Evolutionary conservation across 495 filamentous ascomycete species (phyloP).

Genomic region (Neurospora sp.): DNA sequence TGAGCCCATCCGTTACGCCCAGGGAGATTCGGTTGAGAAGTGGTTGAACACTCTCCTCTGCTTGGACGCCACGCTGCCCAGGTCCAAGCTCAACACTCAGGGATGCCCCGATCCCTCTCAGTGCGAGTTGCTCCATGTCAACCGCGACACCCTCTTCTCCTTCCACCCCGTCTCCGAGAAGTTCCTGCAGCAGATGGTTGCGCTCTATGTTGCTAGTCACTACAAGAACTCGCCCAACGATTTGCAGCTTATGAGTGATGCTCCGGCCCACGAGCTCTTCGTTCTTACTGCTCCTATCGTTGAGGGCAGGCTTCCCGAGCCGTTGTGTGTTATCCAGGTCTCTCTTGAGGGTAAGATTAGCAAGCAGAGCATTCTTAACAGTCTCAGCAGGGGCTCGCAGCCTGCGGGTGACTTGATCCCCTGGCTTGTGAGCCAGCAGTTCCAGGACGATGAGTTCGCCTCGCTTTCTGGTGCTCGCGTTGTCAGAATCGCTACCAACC

Average conservation of each 20-base stretch:
- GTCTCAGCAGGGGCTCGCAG: slow-evolving; percentile 77
- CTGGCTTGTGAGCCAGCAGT: slow-evolving; percentile 96
- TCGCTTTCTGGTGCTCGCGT: slow-evolving; percentile 84
- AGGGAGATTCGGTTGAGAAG: slow-evolving; percentile 83
- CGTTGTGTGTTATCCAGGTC: slow-evolving; percentile 89
- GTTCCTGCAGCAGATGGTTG: slow-evolving; percentile 96
- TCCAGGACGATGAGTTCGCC: slow-evolving; percentile 95
- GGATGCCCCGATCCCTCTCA: slow-evolving; percentile 83
- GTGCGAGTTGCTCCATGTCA: slow-evolving; percentile 87
- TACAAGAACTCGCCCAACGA: slow-evolving; percentile 99
- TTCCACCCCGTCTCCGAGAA: slow-evolving; percentile 96
- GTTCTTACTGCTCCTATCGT: slow-evolving; percentile 84
- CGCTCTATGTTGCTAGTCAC: slow-evolving; percentile 93
- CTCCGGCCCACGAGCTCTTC: slow-evolving; percentile 92
- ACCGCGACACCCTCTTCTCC: slow-evolving; percentile 94
- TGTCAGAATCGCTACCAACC: slow-evolving; percentile 93
- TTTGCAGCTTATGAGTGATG: slow-evolving; percentile 94
- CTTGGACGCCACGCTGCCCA: slow-evolving; percentile 79
- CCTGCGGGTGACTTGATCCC: slow-evolving; percentile 94
- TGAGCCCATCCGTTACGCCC: slow-evolving; percentile 90
- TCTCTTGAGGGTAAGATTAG: slow-evolving; percentile 93
- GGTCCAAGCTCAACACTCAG: slow-evolving; percentile 59
- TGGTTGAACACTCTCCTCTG: slow-evolving; percentile 96
- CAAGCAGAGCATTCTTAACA: slow-evolving; percentile 80
- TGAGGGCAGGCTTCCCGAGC: slow-evolving; percentile 79